These are phyloP conservation scores for Crucibulum laeve DNA, from an alignment of 768 basidiomycete genomes.

Conservation along the genomic window DNA sequence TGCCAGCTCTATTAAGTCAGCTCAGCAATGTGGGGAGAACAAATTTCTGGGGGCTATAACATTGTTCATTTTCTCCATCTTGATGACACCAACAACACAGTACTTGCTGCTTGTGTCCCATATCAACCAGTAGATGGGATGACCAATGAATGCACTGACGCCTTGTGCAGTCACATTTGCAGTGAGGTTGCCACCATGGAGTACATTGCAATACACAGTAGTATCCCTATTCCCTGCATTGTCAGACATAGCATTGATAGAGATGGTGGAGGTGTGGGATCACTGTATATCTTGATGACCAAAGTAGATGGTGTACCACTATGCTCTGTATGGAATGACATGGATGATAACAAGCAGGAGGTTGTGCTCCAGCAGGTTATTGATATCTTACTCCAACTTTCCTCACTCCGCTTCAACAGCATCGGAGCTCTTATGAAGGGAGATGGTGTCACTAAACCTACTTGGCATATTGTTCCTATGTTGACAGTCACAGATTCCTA, in stretches of 20 bases:
- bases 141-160: background rate
- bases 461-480: background rate
- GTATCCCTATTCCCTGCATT: conserved; percentile 1
- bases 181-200: conserved; percentile 8
- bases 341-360: conserved; percentile 4
- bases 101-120: conserved; percentile 4
- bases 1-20: background rate
- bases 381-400: conserved; percentile 6
- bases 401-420: conserved; percentile 5
- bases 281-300: too few species aligned
- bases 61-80: conserved; percentile 7
- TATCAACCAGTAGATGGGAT: background rate
- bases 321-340: conserved; percentile 2
- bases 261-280: background rate
- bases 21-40: conserved; percentile 1
- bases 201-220: conserved; percentile 1
- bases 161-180: background rate
- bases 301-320: conserved; percentile 5
- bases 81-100: conserved; percentile 1
- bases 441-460: background rate
- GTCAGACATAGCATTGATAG: conserved; percentile 2
- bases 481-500: background rate
- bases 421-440: conserved; percentile 3
- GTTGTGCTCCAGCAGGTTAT: conserved; percentile 5
- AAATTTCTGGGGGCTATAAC: conserved; percentile 3